A percentile compares a stretch with the other conserved stretches of the same genome.
These are phyloP conservation scores for Populus simonii DNA, from an alignment of 345 rosid species.

Conservation along the genomic window DNA sequence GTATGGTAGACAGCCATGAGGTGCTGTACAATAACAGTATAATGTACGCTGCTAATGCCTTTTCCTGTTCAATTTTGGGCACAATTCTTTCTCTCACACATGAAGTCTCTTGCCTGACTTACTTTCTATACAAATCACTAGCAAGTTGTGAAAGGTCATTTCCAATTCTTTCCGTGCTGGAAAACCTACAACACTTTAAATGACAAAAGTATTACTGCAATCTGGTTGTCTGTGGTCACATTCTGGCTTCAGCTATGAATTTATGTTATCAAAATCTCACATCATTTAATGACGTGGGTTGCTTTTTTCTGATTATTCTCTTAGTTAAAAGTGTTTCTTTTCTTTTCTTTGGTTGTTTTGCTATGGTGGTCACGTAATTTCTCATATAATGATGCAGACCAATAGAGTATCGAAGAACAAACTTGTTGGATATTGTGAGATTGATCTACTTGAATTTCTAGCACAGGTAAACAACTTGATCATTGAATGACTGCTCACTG, in stretches of 20 bases:
- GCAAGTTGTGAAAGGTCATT: not conserved
- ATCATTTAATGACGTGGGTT: not conserved
- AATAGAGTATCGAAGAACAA: conserved; percentile 71
- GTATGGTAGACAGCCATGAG: not conserved
- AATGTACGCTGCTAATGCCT: not conserved
- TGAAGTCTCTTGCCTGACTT: not conserved
- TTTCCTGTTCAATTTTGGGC: not conserved
- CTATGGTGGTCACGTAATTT: not conserved
- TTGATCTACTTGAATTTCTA: conserved; percentile 70
- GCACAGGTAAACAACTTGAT: conserved; percentile 43
- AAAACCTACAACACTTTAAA: not conserved
- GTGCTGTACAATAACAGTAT: not conserved
- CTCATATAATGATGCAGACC: conserved; percentile 53
- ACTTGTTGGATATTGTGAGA: conserved; percentile 75
- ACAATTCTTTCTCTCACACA: not conserved
- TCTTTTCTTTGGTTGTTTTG: not conserved
- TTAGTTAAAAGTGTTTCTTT: not conserved
- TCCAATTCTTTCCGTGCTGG: not conserved
- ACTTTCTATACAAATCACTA: not conserved
- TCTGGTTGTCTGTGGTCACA: not conserved
- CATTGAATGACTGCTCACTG: not conserved
- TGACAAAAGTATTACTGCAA: not conserved
- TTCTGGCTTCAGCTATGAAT: not conserved
- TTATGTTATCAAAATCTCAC: not conserved
- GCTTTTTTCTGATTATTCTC: not conserved